A percentile compares a stretch with the other conserved stretches of the same genome.
Conservation (phyloP, 2,329 filamentous ascomycete genomes). For the Exophiala mesophila region DNA sequence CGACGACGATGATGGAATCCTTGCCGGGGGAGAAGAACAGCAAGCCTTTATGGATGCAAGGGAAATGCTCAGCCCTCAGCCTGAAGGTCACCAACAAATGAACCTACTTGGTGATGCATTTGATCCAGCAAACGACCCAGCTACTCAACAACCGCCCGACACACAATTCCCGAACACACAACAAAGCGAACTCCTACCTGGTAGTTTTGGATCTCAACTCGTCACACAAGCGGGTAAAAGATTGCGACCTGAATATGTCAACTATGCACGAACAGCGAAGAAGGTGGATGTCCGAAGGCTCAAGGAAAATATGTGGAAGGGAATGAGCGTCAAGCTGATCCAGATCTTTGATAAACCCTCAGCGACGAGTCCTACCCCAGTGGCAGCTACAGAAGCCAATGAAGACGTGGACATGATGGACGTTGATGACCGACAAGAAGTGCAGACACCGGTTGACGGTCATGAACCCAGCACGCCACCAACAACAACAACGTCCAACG, state of each 20-base stretch:
- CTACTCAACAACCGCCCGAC: constrained; percentile 12
- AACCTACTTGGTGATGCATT: constrained; percentile 13
- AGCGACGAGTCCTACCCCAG: constrained; percentile 30
- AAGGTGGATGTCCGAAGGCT: constrained; percentile 61
- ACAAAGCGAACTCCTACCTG: constrained; percentile 37
- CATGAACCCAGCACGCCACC: constrained; percentile 35
- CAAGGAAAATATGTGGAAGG: constrained; percentile 63
- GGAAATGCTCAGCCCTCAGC: constrained; percentile 43
- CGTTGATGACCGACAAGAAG: constrained; percentile 22
- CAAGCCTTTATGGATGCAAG: constrained; percentile 43
- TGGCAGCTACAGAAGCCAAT: constrained; percentile 28
- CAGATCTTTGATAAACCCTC: constrained; percentile 32
- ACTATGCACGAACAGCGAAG: constrained; percentile 62
- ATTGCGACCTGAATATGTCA: constrained; percentile 59
- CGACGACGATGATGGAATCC: constrained; percentile 31
- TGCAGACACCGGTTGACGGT: constrained; percentile 21
- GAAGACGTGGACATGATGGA: constrained; percentile 27
- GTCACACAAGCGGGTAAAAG: constrained; percentile 56
- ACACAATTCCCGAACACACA: constrained; percentile 2
- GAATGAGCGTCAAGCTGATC: constrained; percentile 49
- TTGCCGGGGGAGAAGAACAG: constrained; percentile 27
- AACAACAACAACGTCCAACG: constrained; percentile 29
- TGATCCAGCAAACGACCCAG: constrained; percentile 11
- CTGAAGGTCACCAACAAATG: constrained; percentile 17
- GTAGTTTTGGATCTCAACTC: constrained; percentile 58